These are phyloP conservation scores for Nectriaceae sp. DNA, from an alignment of 2,329 filamentous ascomycete species.

Conservation along the genomic window DNA sequence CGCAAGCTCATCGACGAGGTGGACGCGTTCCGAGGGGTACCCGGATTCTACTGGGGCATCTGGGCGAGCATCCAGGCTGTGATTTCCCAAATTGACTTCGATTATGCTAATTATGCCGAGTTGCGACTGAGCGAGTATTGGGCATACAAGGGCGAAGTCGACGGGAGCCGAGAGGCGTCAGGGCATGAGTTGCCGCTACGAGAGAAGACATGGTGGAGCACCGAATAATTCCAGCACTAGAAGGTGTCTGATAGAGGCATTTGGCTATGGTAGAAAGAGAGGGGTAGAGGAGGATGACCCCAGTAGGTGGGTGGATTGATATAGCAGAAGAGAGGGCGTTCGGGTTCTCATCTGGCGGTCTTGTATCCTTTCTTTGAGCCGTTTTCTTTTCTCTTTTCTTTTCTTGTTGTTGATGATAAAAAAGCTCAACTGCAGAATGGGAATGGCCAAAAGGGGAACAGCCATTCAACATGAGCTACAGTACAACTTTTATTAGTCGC, in stretches of 20 bases:
- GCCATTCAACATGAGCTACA: constrained; percentile 39
- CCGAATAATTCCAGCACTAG: constrained; percentile 16
- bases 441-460: constrained; percentile 25
- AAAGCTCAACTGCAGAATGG: constrained; percentile 24
- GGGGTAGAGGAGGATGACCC: background rate
- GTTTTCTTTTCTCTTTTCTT: constrained; percentile 5
- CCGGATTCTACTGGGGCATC: constrained; percentile 89
- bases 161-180: constrained; percentile 56
- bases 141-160: constrained; percentile 79
- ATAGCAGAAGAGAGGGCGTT: constrained; percentile 4
- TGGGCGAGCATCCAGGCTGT: constrained; percentile 94
- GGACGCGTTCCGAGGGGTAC: constrained; percentile 83
- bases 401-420: constrained; percentile 6
- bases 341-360: constrained; percentile 5
- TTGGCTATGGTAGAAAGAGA: background rate
- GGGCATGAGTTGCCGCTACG: constrained; percentile 69
- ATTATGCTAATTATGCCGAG: constrained; percentile 92
- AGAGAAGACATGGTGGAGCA: constrained; percentile 74
- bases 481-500: background rate
- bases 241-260: constrained; percentile 1
- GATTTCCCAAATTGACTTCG: constrained; percentile 95
- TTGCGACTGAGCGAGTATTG: constrained; percentile 86
- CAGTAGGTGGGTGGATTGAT: constrained; percentile 5
- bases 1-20: constrained; percentile 76
- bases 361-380: constrained; percentile 1